These are phyloP conservation scores for Ampelocalamus luodianensis DNA, from an alignment of 176 grass and related monocot species.

Conservation along the genomic window DNA sequence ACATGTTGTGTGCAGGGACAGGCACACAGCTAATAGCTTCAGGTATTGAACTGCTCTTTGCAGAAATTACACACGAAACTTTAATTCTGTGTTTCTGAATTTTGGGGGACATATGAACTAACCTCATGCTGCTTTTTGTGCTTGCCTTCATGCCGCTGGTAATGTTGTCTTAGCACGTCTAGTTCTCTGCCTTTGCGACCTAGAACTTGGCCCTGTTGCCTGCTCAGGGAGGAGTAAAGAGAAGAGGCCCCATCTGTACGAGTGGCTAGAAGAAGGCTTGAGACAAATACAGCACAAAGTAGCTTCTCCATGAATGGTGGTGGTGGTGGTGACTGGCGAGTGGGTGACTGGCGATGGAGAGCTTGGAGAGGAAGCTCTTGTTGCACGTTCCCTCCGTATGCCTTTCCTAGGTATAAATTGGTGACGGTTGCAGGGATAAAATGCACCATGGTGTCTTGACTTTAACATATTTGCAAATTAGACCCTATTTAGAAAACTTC, in stretches of 20 bases:
- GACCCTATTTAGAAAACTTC: neutral
- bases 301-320: slow-evolving; percentile 44
- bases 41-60: neutral
- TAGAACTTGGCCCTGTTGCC: slow-evolving; percentile 1
- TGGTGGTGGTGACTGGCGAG: neutral
- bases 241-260: neutral
- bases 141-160: slow-evolving; percentile 24
- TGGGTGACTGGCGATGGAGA: slow-evolving; percentile 6
- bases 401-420: slow-evolving; percentile 23
- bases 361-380: neutral
- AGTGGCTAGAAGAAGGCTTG: slow-evolving; percentile 26
- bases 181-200: slow-evolving; percentile 54
- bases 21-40: neutral
- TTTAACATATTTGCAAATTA: neutral
- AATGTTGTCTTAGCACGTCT: neutral
- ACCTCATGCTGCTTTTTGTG: slow-evolving; percentile 37
- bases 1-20: neutral
- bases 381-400: neutral
- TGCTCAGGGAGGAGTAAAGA: neutral
- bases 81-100: neutral
- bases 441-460: neutral
- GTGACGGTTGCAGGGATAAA: neutral
- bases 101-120: neutral
- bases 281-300: neutral
- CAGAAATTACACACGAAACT: neutral